Base-by-base conservation (phyloP, 495 filamentous ascomycete genomes). In the Jackrogersella multiformis region DNA sequence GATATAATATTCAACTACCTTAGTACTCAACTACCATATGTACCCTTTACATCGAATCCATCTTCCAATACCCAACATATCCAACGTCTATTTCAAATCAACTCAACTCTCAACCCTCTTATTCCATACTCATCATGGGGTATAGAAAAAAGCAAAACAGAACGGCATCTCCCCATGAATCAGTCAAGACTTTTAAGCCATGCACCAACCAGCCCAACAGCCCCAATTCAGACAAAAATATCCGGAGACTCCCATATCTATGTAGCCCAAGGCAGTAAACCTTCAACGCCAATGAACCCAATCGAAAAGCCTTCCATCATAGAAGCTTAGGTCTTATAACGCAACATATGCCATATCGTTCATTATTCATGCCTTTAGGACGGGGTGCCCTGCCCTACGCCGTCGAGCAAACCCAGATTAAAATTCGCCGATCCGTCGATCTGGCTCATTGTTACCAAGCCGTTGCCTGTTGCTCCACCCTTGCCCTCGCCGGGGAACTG, bases 401-500 rank as follows among this genome's bases (percentile, higher is more conserved):
- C 39, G 15, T 69, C 66, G 15, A 70, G 56, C 56, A 66, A 18
- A 2, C 57, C 67, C 36, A 70, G n/a, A 38, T 57, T 61, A 16
- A 65, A 70, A 53, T 61, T 62, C 34, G 67, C 61, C 21, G 61
- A 58, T 26, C 67, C 67, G 38, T 70, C 67, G 52, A 70, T 61
- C 15, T 70, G 55, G 57, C 67, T 58, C 67, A 70, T 70, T 38
- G 67, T 61, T 20, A 65, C 61, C 39, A 65, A 32, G 18, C 61
- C 66, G 32, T 38, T 38, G 18, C 53, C 65, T 3, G 34, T 13
- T 26, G 51, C 64, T 10, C 18, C 34, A 9, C 54, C 52, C 35
- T 69, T 76, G 12, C 76, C 76, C 44, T 78, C 78, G 32, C 73
- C 68, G 2, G 77, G 77, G 56, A 78, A 82, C 49, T 81, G 76